phyloP scores from a whole-genome alignment of 2,329 filamentous ascomycete genomes.

The Hyphodiscus sp. region DNA sequence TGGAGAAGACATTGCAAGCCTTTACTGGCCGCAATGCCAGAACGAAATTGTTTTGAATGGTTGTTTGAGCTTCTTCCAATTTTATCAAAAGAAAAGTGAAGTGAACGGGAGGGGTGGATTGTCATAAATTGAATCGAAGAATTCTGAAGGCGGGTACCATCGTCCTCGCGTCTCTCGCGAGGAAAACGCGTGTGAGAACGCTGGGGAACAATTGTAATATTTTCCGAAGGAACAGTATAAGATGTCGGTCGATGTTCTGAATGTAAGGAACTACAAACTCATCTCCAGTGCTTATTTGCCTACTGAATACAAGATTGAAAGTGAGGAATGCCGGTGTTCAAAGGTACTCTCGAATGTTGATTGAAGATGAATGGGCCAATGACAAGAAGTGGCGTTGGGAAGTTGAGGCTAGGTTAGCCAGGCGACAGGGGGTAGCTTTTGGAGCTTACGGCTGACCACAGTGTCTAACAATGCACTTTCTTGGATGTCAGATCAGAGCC shows the following conservation, averaged over 20 bases:
- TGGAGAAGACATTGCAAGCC: constrained; percentile 26
- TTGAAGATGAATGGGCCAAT: not conserved
- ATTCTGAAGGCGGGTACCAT: constrained; percentile 20
- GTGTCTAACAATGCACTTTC: not conserved
- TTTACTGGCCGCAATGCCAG: constrained; percentile 16
- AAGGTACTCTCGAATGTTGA: not conserved
- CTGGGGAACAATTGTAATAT: not conserved
- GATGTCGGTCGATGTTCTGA: not conserved
- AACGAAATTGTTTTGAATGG: constrained; percentile 9
- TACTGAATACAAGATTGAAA: not conserved
- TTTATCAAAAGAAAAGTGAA: constrained; percentile 12
- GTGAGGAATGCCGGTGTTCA: not conserved
- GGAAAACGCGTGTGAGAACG: not conserved
- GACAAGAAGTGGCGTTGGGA: not conserved
- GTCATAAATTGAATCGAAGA: constrained; percentile 7
- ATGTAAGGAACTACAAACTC: not conserved
- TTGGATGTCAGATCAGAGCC: constrained; percentile 16
- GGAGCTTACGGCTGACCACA: too few species aligned
- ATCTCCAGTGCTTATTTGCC: not conserved
- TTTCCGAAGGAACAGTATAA: not conserved
- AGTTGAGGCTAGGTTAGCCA: not conserved
- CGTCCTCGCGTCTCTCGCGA: constrained; percentile 19
- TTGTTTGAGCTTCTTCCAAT: constrained; percentile 11
- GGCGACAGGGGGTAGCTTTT: not conserved
- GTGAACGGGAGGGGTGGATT: constrained; percentile 16